A percentile compares a stretch with the other conserved stretches of the same genome.
These are phyloP conservation scores for Lecanosticta acicola DNA, from an alignment of 2,329 filamentous ascomycete genomes.

Conservation along the genomic window DNA sequence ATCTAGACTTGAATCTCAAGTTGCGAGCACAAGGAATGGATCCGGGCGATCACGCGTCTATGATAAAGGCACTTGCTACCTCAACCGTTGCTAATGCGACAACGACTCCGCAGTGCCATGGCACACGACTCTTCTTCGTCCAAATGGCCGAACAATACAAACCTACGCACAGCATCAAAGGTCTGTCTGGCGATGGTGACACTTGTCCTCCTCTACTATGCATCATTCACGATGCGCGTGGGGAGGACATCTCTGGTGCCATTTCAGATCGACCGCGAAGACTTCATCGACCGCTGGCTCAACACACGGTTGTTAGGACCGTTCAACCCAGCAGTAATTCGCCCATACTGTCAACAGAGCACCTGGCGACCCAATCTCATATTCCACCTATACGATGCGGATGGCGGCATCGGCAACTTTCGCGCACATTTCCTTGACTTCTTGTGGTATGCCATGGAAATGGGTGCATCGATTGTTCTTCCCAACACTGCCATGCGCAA, in stretches of 20 bases:
- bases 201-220: background rate
- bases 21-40: too few species aligned
- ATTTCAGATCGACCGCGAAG: background rate
- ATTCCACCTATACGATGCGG: constrained; percentile 37
- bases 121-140: too few species aligned
- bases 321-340: constrained; percentile 11
- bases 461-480: constrained; percentile 34
- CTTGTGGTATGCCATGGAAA: constrained; percentile 45
- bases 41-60: too few species aligned
- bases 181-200: background rate
- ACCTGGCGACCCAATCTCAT: constrained; percentile 38
- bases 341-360: constrained; percentile 31
- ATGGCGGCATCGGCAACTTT: constrained; percentile 40
- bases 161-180: background rate
- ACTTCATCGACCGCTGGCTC: constrained; percentile 12
- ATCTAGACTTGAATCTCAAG: too few species aligned
- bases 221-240: background rate
- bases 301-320: constrained; percentile 12
- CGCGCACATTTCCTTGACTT: constrained; percentile 42
- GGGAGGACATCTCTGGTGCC: background rate
- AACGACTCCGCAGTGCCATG: too few species aligned
- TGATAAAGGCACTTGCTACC: too few species aligned
- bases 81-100: too few species aligned
- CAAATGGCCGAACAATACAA: background rate
- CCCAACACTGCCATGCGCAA: constrained; percentile 8